Base-by-base conservation (phyloP, 2,329 filamentous ascomycete species). In the Cryphonectria naterciae region DNA sequence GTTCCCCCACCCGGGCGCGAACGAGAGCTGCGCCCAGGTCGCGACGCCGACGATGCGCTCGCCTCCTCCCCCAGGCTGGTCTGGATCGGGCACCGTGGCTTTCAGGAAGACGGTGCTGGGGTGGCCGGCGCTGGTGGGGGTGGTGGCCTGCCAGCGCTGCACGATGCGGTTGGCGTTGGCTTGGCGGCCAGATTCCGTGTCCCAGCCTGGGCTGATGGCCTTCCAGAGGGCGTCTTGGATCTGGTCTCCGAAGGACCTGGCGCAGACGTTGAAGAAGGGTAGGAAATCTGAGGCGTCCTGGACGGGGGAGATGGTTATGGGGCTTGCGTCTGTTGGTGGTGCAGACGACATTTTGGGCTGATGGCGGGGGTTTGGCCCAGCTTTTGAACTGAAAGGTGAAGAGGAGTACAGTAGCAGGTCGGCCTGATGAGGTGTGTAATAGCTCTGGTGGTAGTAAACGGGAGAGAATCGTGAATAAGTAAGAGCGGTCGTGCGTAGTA, bases 1-100 rank as follows among this genome's bases (percentile, higher is more conserved):
- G 37, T 85, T 83, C 17, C 87, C 87, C 65, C 82, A 76, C 17
- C 86, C 87, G 1, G 81, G 79, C 0, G 88, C 81, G 8, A 80
- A 77, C 0, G 87, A 88, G 0, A 80, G 77, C 73, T 89, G 87
- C 11, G 80, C 75, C 88, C 88, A 90, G 69, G 88, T 84, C 2
- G 87, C 86, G 39, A 86, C 71, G 22, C 87, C 88, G 13, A 80
- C 87, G n/a, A 88, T 79, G 11, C 25, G 41, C 25, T 32, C n/a
- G 17, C 17, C 63, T n/a, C 28, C 25, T 1, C 17, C 63, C 11
- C 28, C 25, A 1, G 35, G 37, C 8, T 5, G 28, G 39, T 15
- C 15, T 8, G 79, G 77, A 69, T 79, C 77, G 0, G 82, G 76
- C 1, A 88, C 63, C 0, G 84, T 87, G 1, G 86, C 87, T 72